These are phyloP conservation scores for Fonsecaea nubica DNA, from an alignment of 2,329 filamentous ascomycete genomes.

Conservation along the genomic window DNA sequence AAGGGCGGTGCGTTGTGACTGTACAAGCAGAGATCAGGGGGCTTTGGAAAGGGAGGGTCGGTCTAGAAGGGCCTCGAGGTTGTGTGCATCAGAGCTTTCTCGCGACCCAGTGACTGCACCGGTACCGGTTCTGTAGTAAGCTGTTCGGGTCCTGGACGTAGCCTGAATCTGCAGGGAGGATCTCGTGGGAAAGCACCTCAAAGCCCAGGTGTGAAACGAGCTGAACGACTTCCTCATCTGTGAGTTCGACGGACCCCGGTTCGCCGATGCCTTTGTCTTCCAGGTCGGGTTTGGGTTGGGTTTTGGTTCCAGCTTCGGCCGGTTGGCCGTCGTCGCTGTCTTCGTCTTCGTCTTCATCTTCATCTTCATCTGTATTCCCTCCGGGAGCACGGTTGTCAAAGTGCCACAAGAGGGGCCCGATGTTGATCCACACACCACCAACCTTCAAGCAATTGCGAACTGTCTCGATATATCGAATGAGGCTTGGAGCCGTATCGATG, in stretches of 20 bases:
- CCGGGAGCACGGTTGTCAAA: conserved; percentile 77
- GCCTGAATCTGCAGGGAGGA: conserved; percentile 56
- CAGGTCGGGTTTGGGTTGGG: conserved; percentile 53
- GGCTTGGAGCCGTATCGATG: conserved; percentile 92
- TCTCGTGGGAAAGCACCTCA: conserved; percentile 67
- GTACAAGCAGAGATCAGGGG: no score
- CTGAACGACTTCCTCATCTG: conserved; percentile 82
- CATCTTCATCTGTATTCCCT: conserved; percentile 54
- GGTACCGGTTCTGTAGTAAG: conserved; percentile 85
- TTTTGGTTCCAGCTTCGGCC: conserved; percentile 34
- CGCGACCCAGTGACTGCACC: conserved; percentile 83
- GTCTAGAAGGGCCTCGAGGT: no score
- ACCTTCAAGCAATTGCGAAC: conserved; percentile 77
- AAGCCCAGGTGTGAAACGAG: conserved; percentile 81
- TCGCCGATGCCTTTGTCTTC: conserved; percentile 73
- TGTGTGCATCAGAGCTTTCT: conserved; percentile 61
- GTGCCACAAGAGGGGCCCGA: conserved; percentile 93
- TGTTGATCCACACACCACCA: conserved; percentile 84
- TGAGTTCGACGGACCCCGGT: conserved; percentile 87
- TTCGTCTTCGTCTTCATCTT: conserved; percentile 51
- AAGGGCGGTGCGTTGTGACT: no score
- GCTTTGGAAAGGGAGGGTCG: no score
- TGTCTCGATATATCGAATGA: conserved; percentile 87
- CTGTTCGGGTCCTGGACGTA: conserved; percentile 87
- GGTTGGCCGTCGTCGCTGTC: conserved; percentile 35